Evolutionary conservation across 495 filamentous ascomycete species (phyloP).

Genomic region (Viridothelium virens): DNA sequence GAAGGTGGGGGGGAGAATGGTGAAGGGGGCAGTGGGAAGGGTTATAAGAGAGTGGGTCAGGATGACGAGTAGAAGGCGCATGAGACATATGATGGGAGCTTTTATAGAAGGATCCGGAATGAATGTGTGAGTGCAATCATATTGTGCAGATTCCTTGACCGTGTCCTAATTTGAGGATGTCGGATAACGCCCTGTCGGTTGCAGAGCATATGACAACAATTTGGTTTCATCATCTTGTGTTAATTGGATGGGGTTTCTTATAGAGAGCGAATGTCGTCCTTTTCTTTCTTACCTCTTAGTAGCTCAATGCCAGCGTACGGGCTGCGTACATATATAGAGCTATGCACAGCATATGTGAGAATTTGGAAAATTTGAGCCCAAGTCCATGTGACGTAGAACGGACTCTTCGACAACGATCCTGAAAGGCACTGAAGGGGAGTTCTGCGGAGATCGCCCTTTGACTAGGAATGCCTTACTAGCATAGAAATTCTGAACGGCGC

Average conservation of each 20-base stretch:
- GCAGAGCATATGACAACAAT: background rate
- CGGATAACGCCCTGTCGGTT: background rate
- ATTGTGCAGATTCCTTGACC: background rate
- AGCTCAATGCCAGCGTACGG: background rate
- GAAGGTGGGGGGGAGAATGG: conserved; percentile 39
- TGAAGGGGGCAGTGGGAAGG: conserved; percentile 43
- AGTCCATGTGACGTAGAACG: background rate
- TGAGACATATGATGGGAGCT: background rate
- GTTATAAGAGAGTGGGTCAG: conserved; percentile 58
- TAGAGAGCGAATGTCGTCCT: conserved; percentile 8
- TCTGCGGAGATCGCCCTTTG: background rate
- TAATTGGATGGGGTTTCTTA: conserved; percentile 3
- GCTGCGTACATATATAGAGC: conserved; percentile 2
- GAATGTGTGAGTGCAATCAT: background rate
- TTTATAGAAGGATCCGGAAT: background rate
- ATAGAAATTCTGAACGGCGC: too few species aligned
- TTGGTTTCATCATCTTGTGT: conserved; percentile 4
- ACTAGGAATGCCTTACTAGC: background rate
- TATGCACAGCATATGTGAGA: background rate
- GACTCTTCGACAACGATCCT: too few species aligned
- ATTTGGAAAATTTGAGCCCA: background rate
- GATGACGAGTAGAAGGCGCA: conserved; percentile 42
- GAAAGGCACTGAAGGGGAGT: too few species aligned
- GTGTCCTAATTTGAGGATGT: background rate
- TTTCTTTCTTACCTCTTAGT: background rate